phyloP scores from a whole-genome alignment of 1,139 yeast species.

The Debaryomyces singareniensis region DNA sequence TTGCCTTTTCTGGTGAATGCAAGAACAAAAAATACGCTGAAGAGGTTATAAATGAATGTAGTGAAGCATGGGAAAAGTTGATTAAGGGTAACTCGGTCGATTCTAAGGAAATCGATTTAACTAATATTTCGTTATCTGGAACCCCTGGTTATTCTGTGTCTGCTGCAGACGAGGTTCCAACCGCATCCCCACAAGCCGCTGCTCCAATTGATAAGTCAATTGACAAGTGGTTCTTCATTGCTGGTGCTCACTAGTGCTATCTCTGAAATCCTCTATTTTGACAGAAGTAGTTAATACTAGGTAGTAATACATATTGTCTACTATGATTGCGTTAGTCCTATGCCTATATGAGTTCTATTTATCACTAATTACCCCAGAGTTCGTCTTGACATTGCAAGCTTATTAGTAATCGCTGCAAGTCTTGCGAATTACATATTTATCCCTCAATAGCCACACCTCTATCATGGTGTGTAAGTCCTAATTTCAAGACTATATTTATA shows the following conservation, averaged over 20 bases:
- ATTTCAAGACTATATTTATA: too few relatives aligned
- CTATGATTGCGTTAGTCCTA: not conserved
- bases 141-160: slow-evolving; percentile 47
- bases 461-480: too few relatives aligned
- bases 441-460: too few relatives aligned
- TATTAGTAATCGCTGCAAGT: too few relatives aligned
- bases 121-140: slow-evolving; percentile 65
- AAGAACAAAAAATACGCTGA: slow-evolving; percentile 65
- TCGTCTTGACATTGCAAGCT: too few relatives aligned
- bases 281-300: too few relatives aligned
- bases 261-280: not conserved
- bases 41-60: slow-evolving; percentile 66
- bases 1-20: slow-evolving; percentile 81
- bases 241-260: slow-evolving; percentile 66
- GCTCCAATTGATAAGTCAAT: slow-evolving; percentile 95
- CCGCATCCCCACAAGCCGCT: slow-evolving; percentile 65
- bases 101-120: slow-evolving; percentile 51
- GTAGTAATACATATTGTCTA: too few relatives aligned
- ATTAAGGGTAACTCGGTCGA: slow-evolving; percentile 48
- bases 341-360: not conserved
- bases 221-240: slow-evolving; percentile 98
- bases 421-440: too few relatives aligned
- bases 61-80: slow-evolving; percentile 71
- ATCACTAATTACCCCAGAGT: not conserved
- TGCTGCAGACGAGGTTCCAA: slow-evolving; percentile 54